Percentiles rank a stretch among this genome's conserved stretches.
Conservation (phyloP, 257 asterid genomes). For the Solanum paucissectum region DNA sequence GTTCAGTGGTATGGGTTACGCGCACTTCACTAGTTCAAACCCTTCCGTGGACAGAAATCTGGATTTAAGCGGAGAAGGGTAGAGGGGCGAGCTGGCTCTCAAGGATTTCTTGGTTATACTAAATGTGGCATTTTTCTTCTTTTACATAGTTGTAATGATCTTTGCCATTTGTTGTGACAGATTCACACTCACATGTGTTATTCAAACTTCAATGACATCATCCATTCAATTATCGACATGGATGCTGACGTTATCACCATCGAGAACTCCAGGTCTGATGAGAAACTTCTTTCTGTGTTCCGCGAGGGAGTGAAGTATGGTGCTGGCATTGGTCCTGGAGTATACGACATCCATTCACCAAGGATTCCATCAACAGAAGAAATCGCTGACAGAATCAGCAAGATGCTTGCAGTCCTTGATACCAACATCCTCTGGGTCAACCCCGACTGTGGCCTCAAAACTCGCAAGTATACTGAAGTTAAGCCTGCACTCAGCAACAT, state of each 20-base stretch:
- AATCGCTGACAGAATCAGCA: conserved; percentile 80
- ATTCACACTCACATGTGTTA: conserved; percentile 99
- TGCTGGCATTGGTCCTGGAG: conserved; percentile 97
- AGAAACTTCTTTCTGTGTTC: conserved; percentile 92
- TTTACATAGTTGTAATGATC: background rate
- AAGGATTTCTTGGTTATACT: background rate
- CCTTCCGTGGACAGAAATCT: background rate
- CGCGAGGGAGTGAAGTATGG: conserved; percentile 91
- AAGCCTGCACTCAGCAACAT: conserved; percentile 84
- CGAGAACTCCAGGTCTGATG: conserved; percentile 94
- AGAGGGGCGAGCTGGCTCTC: background rate
- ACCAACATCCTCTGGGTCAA: conserved; percentile 94
- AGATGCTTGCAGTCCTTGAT: conserved; percentile 94
- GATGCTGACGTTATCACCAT: conserved; percentile 97
- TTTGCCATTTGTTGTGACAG: conserved; percentile 17
- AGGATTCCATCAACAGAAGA: conserved; percentile 85
- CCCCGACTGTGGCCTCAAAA: conserved; percentile 97
- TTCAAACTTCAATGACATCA: conserved; percentile 97
- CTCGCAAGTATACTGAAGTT: conserved; percentile 82
- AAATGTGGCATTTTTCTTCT: background rate
- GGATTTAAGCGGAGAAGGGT: background rate
- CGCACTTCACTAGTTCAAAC: background rate
- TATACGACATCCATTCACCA: conserved; percentile 91
- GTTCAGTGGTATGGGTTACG: background rate
- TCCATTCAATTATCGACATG: conserved; percentile 94